These are phyloP conservation scores for Leptographium flavum DNA, from an alignment of 2,329 filamentous ascomycete genomes.

Conservation along the genomic window DNA sequence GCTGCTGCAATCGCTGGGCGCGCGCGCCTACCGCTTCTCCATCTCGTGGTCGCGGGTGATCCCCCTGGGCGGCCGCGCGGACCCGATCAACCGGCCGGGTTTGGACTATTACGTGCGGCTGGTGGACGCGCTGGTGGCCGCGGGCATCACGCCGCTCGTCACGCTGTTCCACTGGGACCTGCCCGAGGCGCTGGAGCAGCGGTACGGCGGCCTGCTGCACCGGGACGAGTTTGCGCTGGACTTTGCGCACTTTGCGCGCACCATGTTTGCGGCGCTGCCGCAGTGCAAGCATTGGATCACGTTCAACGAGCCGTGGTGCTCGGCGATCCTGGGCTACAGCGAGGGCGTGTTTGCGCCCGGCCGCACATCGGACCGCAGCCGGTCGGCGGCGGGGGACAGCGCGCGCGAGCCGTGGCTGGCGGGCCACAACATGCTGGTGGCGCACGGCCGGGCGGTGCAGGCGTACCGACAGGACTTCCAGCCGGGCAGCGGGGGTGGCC, in stretches of 20 bases:
- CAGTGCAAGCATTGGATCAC: constrained; percentile 83
- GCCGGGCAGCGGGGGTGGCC: constrained; percentile 44
- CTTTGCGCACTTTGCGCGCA: constrained; percentile 63
- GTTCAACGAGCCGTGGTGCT: constrained; percentile 85
- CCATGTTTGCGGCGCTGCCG: constrained; percentile 59
- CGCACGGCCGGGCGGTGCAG: constrained; percentile 70
- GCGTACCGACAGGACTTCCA: constrained; percentile 75
- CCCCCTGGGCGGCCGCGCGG: constrained; percentile 68
- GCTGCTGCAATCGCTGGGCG: constrained; percentile 59
- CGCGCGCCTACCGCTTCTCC: constrained; percentile 70
- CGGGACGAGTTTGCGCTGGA: constrained; percentile 71
- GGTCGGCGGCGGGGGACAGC: constrained; percentile 58
- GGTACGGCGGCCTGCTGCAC: constrained; percentile 71
- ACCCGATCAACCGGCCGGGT: constrained; percentile 67
- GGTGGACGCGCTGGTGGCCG: constrained; percentile 61
- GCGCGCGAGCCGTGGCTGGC: constrained; percentile 69
- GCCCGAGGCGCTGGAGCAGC: constrained; percentile 61
- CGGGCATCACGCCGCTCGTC: constrained; percentile 66
- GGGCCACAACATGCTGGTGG: constrained; percentile 66
- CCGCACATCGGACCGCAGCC: constrained; percentile 60
- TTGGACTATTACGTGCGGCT: constrained; percentile 67
- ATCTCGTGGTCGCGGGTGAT: constrained; percentile 77
- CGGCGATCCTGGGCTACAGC: constrained; percentile 65
- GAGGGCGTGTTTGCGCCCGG: constrained; percentile 69
- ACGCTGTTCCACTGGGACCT: constrained; percentile 86